phyloP scores from a whole-genome alignment of 768 basidiomycete genomes.

The Astraeus odoratus region DNA sequence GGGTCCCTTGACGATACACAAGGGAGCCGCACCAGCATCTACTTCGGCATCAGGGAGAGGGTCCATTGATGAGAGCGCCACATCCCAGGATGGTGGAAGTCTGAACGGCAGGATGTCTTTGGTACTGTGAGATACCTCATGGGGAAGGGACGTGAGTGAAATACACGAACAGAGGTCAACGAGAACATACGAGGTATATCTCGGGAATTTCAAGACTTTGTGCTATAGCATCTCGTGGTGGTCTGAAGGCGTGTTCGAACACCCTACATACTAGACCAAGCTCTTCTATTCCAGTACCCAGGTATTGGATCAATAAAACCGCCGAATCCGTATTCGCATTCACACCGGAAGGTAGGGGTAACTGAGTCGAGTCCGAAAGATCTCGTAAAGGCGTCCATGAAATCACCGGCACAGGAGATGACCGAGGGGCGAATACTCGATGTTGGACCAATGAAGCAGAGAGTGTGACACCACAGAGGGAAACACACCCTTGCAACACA shows the following conservation, averaged over 20 bases:
- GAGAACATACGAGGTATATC: slow-evolving; percentile 39
- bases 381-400: slow-evolving; percentile 6
- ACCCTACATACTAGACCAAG: slow-evolving; percentile 56
- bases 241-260: slow-evolving; percentile 58
- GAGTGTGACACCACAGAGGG: slow-evolving; percentile 50
- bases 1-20: slow-evolving; percentile 74
- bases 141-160: slow-evolving; percentile 12
- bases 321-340: slow-evolving; percentile 18
- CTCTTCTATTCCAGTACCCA: slow-evolving; percentile 56
- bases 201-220: slow-evolving; percentile 41
- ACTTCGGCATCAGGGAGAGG: neutral
- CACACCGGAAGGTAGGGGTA: slow-evolving; percentile 5
- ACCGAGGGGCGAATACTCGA: slow-evolving; percentile 67
- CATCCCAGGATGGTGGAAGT: slow-evolving; percentile 32
- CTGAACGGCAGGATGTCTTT: slow-evolving; percentile 29
- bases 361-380: slow-evolving; percentile 8
- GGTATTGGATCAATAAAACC: slow-evolving; percentile 51
- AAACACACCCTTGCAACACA: slow-evolving; percentile 56
- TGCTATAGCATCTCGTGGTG: slow-evolving; percentile 27
- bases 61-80: slow-evolving; percentile 16
- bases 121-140: slow-evolving; percentile 19
- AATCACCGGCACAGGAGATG: slow-evolving; percentile 61
- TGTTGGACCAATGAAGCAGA: slow-evolving; percentile 35
- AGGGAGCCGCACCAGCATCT: slow-evolving; percentile 20
- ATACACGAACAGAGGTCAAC: neutral